phyloP scores from a whole-genome alignment of 768 basidiomycete species.

The Tricholomella constricta region DNA sequence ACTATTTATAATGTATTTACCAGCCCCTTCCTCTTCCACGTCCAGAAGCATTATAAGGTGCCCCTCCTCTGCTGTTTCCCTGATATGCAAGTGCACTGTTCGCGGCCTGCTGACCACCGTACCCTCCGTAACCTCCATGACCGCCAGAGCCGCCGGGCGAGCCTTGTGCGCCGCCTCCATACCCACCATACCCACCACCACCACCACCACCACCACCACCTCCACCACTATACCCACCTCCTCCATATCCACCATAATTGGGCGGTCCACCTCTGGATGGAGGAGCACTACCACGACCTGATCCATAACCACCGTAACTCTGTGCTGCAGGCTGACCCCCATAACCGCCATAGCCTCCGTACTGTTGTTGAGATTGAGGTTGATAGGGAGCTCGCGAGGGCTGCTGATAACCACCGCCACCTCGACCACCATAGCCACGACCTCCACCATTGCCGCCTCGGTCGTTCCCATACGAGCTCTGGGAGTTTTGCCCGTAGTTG shows the following conservation, averaged over 20 bases:
- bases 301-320: conserved; percentile 32
- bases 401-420: conserved; percentile 34
- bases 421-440: conserved; percentile 32
- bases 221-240: conserved; percentile 31
- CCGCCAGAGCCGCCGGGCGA: conserved; percentile 36
- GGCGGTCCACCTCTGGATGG: conserved; percentile 28
- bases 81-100: conserved; percentile 37
- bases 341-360: conserved; percentile 35
- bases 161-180: conserved; percentile 16
- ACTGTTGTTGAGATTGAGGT: conserved; percentile 29
- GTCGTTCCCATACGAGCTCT: conserved; percentile 29
- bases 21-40: conserved; percentile 43
- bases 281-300: conserved; percentile 23
- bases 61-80: conserved; percentile 27
- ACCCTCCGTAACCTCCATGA: conserved; percentile 33
- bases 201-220: conserved; percentile 22
- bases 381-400: conserved; percentile 35
- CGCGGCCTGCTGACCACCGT: conserved; percentile 35
- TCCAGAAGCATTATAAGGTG: conserved; percentile 27
- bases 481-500: conserved; percentile 32
- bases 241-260: conserved; percentile 20
- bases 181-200: conserved; percentile 22
- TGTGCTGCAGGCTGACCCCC: conserved; percentile 22
- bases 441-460: conserved; percentile 23
- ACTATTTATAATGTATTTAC: conserved; percentile 8